phyloP scores from a whole-genome alignment of 805 yeast species.

The Komagataella ulmi region DNA sequence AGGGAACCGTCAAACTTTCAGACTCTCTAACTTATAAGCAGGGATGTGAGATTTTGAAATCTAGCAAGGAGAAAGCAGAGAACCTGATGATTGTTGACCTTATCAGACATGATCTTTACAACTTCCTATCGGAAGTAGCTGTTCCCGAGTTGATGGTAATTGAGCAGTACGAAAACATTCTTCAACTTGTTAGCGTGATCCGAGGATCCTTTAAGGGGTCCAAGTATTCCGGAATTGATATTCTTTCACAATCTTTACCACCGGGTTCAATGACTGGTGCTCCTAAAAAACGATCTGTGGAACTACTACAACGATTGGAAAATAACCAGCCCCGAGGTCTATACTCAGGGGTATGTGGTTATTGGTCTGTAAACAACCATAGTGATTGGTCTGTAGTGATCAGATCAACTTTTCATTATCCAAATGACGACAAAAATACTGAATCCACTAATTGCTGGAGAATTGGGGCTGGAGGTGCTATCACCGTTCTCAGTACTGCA shows the following conservation, averaged over 20 bases:
- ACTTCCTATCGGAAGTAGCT: slow-evolving; percentile 47
- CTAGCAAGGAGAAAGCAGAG: slow-evolving; percentile 92
- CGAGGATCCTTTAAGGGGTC: slow-evolving; percentile 36
- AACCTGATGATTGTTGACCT: slow-evolving; percentile 94
- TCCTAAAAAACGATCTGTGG: slow-evolving; percentile 88
- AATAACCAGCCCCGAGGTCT: slow-evolving; percentile 55
- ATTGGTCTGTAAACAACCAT: slow-evolving; percentile 77
- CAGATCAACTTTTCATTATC: slow-evolving; percentile 64
- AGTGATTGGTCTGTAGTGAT: slow-evolving; percentile 97
- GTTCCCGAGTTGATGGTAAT: slow-evolving; percentile 79
- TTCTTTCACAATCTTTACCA: slow-evolving; percentile 69
- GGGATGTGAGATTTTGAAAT: slow-evolving; percentile 54
- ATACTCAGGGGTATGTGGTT: slow-evolving; percentile 92
- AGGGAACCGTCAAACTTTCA: slow-evolving; percentile 80
- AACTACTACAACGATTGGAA: slow-evolving; percentile 55
- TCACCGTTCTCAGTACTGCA: slow-evolving; percentile 75
- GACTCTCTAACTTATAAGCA: slow-evolving; percentile 34
- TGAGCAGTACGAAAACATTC: slow-evolving; percentile 87
- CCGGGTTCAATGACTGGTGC: slow-evolving; percentile 99
- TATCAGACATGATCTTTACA: slow-evolving; percentile 81
- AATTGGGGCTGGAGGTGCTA: slow-evolving; percentile 98
- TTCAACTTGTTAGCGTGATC: slow-evolving; percentile 83
- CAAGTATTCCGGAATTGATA: slow-evolving; percentile 57
- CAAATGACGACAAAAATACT: slow-evolving; percentile 24
- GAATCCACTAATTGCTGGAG: slow-evolving; percentile 40